Base-by-base conservation (phyloP, 805 yeast species). In the Sugiyamaella mastotermitis region DNA sequence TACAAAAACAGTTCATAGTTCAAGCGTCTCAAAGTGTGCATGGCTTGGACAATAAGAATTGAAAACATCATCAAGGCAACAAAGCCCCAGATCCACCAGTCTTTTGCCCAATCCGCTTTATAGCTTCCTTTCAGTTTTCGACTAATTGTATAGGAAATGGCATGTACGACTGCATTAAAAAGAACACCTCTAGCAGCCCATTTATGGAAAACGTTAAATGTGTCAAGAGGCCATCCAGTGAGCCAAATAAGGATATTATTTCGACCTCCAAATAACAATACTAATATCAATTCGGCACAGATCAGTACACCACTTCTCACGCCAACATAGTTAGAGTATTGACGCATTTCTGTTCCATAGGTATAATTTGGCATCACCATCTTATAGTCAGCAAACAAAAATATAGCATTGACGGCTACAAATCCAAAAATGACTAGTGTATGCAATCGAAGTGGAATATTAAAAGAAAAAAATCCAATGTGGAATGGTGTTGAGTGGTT, bases 181-280 rank as follows among this genome's bases (percentile, higher is more conserved):
- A 71, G 59, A 46, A 73, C 61, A 0, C 69, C 63, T 46, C 80
- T 64, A 1, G 83, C 81, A 33, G 69, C 59, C 82, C 84, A 78
- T 57, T 60, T 46, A 58, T 84, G 94, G 50, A 71, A 75, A 19
- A 68, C 61, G 49, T 76, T 65, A 59, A 83, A 82, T 1, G 80
- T 68, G 9, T 77, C 61, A 49, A 72, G 79, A 0, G 75, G 57
- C 65, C 83, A 68, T 1, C 87, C 85, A 1, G 87, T 71, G 7
- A 79, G 39, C 51, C 60, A 62, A 43, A 72, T 72, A 50, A 82
- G 64, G 16, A 84, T 75, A 52, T 82, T 83, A 55, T 83, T 83
- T 50, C 92, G 66, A 23, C 81, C 80, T 4, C 69, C 78, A 61
- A 83, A 90, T 41, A 71, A 60, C 60, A 79, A 77, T 3, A 53